Evolutionary conservation across 2,329 filamentous ascomycete genomes (phyloP), one percentile per base, ranked within the genome.

Genomic region (Fusarium denticulatum): DNA sequence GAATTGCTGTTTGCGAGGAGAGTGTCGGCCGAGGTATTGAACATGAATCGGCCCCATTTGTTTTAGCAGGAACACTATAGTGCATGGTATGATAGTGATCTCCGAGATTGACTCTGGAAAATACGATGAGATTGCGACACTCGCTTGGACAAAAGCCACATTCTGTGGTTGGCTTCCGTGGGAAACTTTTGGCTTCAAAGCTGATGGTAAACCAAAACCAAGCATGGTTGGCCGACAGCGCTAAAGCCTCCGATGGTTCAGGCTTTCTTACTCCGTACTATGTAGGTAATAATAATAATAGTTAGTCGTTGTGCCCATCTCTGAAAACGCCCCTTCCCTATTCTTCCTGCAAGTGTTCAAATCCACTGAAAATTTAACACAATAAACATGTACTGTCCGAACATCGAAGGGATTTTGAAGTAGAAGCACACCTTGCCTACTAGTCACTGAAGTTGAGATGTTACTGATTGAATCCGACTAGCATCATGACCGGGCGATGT

Each of bases 191-290:
- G 67, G 55, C 71, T 65, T 55, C 28, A 39, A 49, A 69, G 60
- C 46, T 71, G 53, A 52, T 57, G 57, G 40, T 52, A 50, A 71
- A 65, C 40, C 56, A 69, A 46, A 73, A 47, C 59, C 28, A 32
- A 67, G 50, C 36, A 56, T 30, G 45, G 59, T 71, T 66, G 65
- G 59, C 61, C 46, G 69, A 50, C 52, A 45, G 69, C 76, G 72
- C 76, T 76, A 77, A 77, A 76, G 45, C 60, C 61, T 56, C 46
- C 34, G n/a, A 70, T 71, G 63, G 72, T 55, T 64, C 66, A 59
- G 66, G 47, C 56, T 56, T 67, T 70, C 66, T 74, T 63, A 67
- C 63, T 69, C 28, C 26, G 20, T 15, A 37, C 36, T 37, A 10
- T 9, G 36, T 37, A 75, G 74, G 45, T 47, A 73, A 71, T 60